Conservation (phyloP, 257 asterid genomes). For the Scutellaria minor region DNA sequence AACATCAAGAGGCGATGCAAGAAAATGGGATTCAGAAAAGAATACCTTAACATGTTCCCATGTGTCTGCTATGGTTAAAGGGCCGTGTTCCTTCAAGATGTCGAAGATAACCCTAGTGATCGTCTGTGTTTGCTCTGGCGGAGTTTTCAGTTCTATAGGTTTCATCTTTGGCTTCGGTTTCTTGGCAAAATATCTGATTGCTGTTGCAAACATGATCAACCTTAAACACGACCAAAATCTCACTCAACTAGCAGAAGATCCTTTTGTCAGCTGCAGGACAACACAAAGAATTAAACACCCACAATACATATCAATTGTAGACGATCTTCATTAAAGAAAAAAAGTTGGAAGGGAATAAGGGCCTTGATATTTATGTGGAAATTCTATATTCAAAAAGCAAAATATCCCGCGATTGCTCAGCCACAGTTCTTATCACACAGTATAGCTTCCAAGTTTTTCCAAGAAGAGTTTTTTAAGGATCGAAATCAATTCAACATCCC, state of each 20-base stretch:
- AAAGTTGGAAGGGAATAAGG: neutral
- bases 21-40: conserved; percentile 2
- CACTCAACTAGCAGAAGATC: neutral
- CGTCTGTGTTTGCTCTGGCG: conserved; percentile 92
- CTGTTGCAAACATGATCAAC: conserved; percentile 73
- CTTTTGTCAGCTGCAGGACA: conserved; percentile 29
- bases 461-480: neutral
- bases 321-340: neutral
- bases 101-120: conserved; percentile 82
- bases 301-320: neutral
- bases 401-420: neutral
- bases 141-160: conserved; percentile 81
- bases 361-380: conserved; percentile 2
- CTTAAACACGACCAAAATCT: conserved; percentile 18
- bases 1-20: neutral
- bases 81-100: conserved; percentile 89
- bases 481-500: conserved; percentile 4
- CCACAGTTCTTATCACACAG: neutral
- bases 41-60: conserved; percentile 94
- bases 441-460: neutral
- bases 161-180: conserved; percentile 96
- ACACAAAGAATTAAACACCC: neutral
- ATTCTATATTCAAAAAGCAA: neutral
- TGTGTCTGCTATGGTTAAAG: conserved; percentile 76
- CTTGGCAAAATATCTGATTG: conserved; percentile 68